A percentile compares a stretch with the other conserved stretches of the same genome.
These are phyloP conservation scores for Fomes fomentarius DNA, from an alignment of 1,284 basidiomycete genomes.

Conservation along the genomic window DNA sequence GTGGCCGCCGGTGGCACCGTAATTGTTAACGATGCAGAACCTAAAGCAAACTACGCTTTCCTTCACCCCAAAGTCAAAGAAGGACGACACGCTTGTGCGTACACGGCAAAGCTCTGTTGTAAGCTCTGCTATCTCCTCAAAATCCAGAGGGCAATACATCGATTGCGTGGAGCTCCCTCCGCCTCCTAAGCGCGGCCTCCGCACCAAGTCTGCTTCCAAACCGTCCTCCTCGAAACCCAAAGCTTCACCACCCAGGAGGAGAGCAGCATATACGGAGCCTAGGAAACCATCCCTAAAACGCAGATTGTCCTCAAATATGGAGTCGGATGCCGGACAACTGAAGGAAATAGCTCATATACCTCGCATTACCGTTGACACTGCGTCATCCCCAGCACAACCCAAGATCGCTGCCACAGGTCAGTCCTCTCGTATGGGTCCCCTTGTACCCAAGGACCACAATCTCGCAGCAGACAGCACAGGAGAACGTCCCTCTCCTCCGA, in stretches of 20 bases:
- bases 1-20: background rate
- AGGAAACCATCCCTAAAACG: constrained; percentile 26
- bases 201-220: background rate
- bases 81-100: background rate
- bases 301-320: constrained; percentile 19
- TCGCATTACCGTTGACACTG: background rate
- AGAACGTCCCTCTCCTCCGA: constrained; percentile 14
- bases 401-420: background rate
- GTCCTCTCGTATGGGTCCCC: background rate
- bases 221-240: constrained; percentile 6
- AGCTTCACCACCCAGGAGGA: background rate
- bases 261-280: background rate
- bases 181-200: constrained; percentile 5
- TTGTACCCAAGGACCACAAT: constrained; percentile 13
- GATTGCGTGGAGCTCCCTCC: constrained; percentile 16
- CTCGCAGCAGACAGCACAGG: constrained; percentile 4
- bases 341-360: constrained; percentile 9
- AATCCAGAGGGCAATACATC: background rate
- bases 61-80: constrained; percentile 9
- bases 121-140: background rate
- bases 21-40: constrained; percentile 11
- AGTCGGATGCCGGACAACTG: constrained; percentile 5
- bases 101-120: background rate
- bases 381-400: background rate
- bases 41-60: constrained; percentile 21